Conservation (phyloP, 176 grass and related monocot species). For the Elaeis guineensis region DNA sequence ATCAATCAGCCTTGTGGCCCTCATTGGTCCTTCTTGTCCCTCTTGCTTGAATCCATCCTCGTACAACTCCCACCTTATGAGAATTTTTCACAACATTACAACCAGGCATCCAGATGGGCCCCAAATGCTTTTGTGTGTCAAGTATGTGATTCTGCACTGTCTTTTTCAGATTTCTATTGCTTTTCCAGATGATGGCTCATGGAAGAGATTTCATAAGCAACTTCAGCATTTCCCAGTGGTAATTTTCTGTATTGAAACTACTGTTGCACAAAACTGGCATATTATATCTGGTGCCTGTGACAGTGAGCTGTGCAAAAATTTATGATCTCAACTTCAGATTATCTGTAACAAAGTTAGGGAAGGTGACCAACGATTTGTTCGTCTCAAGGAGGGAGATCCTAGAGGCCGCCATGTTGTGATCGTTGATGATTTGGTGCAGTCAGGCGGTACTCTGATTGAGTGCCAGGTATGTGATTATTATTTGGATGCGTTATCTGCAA, state of each 20-base stretch:
- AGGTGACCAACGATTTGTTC: constrained; percentile 81
- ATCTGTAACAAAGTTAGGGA: constrained; percentile 95
- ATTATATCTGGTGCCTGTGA: too few relatives aligned
- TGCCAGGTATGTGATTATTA: constrained; percentile 49
- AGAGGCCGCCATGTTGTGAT: constrained; percentile 76
- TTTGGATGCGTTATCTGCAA: too few relatives aligned
- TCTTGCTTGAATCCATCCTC: too few relatives aligned
- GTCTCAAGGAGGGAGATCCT: constrained; percentile 91
- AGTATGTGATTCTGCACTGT: constrained; percentile 8
- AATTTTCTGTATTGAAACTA: constrained; percentile 5
- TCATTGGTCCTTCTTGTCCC: too few relatives aligned
- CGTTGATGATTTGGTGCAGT: constrained; percentile 94
- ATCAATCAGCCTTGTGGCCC: too few relatives aligned
- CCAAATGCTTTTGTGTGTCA: constrained; percentile 11
- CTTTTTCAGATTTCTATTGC: constrained; percentile 79
- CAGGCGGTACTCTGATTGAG: constrained; percentile 92
- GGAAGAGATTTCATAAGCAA: constrained; percentile 96
- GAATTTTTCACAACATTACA: neutral
- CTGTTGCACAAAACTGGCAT: too few relatives aligned
- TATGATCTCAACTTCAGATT: constrained; percentile 30
- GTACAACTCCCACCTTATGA: too few relatives aligned
- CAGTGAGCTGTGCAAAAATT: too few relatives aligned
- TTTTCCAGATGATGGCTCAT: constrained; percentile 94
- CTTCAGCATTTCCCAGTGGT: constrained; percentile 97
- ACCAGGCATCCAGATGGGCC: neutral